Evolutionary conservation across 208 protist genomes (phyloP).

Genomic region (Crithidia expoeki): DNA sequence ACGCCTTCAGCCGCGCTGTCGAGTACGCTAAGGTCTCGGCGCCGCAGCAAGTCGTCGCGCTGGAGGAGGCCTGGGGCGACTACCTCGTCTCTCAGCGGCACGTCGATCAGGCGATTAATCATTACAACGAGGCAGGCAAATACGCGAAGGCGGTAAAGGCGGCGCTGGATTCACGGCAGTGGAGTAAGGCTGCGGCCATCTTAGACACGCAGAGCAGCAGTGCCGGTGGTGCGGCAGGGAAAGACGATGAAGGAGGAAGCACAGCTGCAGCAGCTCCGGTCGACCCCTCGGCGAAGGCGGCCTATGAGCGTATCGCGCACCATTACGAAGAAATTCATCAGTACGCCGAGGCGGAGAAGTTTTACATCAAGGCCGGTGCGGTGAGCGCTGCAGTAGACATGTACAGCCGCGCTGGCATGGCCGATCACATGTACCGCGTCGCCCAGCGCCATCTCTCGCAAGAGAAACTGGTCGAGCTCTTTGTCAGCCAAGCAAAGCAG

Average conservation of each 20-base stretch:
- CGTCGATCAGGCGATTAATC: conserved; percentile 96
- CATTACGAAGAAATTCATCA: conserved; percentile 94
- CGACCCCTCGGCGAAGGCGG: conserved; percentile 60
- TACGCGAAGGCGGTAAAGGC: conserved; percentile 96
- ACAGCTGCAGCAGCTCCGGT: conserved; percentile 13
- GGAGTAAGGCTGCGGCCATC: conserved; percentile 91
- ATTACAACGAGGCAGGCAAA: conserved; percentile 96
- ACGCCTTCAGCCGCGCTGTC: conserved; percentile 94
- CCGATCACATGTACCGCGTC: conserved; percentile 95
- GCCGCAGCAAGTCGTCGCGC: conserved; percentile 75
- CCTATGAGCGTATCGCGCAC: conserved; percentile 92
- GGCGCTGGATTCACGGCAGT: conserved; percentile 95
- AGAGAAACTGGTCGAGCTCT: conserved; percentile 91
- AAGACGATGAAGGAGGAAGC: not conserved
- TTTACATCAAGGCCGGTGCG: conserved; percentile 91
- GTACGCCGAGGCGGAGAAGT: conserved; percentile 94
- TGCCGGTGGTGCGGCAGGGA: conserved; percentile 16
- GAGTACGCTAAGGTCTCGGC: conserved; percentile 87
- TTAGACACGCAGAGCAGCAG: conserved; percentile 73
- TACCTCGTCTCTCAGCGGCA: conserved; percentile 96
- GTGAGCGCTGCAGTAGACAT: conserved; percentile 95
- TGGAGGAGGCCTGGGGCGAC: conserved; percentile 97
- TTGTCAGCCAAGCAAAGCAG: conserved; percentile 93
- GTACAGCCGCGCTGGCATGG: conserved; percentile 93
- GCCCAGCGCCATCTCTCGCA: conserved; percentile 91